phyloP scores from a whole-genome alignment of 2,329 filamentous ascomycete genomes.

The Rutstroemia sydowiana region DNA sequence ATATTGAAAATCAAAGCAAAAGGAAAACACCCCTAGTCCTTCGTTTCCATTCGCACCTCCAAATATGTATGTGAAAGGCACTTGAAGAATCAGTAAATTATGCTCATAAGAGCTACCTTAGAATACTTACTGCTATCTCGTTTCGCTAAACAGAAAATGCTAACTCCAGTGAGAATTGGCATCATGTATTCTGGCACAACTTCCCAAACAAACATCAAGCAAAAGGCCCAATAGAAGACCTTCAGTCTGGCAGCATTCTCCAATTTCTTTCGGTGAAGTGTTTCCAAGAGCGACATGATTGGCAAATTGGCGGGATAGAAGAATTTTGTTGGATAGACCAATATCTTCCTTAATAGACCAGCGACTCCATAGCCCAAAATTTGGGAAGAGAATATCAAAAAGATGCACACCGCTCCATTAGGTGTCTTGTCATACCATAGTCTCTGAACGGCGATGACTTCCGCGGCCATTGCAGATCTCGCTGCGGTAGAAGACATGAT shows the following conservation, averaged over 20 bases:
- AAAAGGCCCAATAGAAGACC: slow-evolving; percentile 34
- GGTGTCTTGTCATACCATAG: slow-evolving; percentile 40
- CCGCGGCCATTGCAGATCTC: slow-evolving; percentile 65
- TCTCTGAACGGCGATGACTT: slow-evolving; percentile 62
- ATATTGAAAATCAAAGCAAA: slow-evolving; percentile 39
- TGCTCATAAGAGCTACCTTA: background rate
- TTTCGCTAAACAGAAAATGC: slow-evolving; percentile 40
- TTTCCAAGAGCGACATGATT: slow-evolving; percentile 35
- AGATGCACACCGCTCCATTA: slow-evolving; percentile 34
- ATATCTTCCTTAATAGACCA: slow-evolving; percentile 49
- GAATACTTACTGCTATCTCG: slow-evolving; percentile 27
- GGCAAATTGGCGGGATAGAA: slow-evolving; percentile 55
- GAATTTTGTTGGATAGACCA: slow-evolving; percentile 53
- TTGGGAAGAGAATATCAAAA: slow-evolving; percentile 53
- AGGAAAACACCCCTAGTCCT: slow-evolving; percentile 31
- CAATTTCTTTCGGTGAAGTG: slow-evolving; percentile 32
- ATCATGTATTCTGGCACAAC: slow-evolving; percentile 8
- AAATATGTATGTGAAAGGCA: slow-evolving; percentile 41
- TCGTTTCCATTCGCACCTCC: slow-evolving; percentile 40
- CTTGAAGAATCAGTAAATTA: background rate
- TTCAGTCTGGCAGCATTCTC: slow-evolving; percentile 33
- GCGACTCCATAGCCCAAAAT: slow-evolving; percentile 58
- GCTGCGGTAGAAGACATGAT: slow-evolving; percentile 46
- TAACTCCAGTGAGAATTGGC: slow-evolving; percentile 43
- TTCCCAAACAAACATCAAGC: slow-evolving; percentile 6